Percentiles rank a stretch among this genome's conserved stretches.
Evolutionary conservation across 129 eudicot genomes (phyloP).

Genomic region (Centaurea solstitialis): DNA sequence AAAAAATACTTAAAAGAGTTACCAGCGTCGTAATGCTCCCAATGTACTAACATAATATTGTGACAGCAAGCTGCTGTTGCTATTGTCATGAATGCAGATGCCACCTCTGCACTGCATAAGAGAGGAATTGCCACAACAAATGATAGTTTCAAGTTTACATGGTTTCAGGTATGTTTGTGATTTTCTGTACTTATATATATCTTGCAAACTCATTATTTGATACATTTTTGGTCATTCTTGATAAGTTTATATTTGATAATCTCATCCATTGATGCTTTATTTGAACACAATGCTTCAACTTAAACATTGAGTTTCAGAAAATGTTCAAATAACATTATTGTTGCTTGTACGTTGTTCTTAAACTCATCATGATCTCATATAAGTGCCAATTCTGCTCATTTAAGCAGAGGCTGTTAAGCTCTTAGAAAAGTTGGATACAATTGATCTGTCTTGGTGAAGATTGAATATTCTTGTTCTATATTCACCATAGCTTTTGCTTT

Average conservation of each 20-base stretch:
- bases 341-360: not conserved
- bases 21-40: not conserved
- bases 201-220: not conserved
- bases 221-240: not conserved
- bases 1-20: not conserved
- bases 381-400: not conserved
- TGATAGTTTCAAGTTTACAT: slow-evolving; percentile 71
- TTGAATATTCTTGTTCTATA: not conserved
- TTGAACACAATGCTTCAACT: not conserved
- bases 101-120: slow-evolving; percentile 79
- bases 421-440: not conserved
- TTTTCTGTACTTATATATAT: slow-evolving; percentile 5
- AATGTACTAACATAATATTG: not conserved
- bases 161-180: slow-evolving; percentile 70
- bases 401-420: not conserved
- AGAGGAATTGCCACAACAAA: slow-evolving; percentile 70
- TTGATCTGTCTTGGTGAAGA: not conserved
- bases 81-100: slow-evolving; percentile 94
- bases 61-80: slow-evolving; percentile 75
- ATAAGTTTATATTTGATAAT: not conserved
- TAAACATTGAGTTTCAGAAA: not conserved
- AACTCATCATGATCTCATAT: not conserved
- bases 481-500: not conserved
- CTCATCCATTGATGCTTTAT: not conserved
- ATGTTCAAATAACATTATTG: not conserved